Base-by-base conservation (phyloP, 2,329 filamentous ascomycete species). In the Ophiostoma pallidulum region DNA sequence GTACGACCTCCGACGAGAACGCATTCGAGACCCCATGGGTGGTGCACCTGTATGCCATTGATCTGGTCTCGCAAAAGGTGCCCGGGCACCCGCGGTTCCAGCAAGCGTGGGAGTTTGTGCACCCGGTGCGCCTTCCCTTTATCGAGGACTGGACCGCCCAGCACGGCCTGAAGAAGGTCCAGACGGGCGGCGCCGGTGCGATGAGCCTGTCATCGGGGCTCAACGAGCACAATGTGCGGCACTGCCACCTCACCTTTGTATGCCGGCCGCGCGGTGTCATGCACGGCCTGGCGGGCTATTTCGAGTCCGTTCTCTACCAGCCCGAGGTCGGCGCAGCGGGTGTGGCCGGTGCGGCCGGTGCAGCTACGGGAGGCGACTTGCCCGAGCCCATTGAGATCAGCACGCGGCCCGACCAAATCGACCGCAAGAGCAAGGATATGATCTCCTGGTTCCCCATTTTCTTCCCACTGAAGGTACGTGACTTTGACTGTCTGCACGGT, bases 381-480 rank as follows among this genome's bases (percentile, higher is more conserved):
- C 64, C 66, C 54, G 58, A 69, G 2, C 81, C 79, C 56, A 78
- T 96, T 4, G 91, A 97, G 68, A 75, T 98, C 51, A 94, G 88
- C 59, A 98, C 86, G 4, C 84, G 95, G 59, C 94, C 92, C 0
- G 85, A 94, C 54, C 86, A 84, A 26, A 97, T 98, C 67, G 87
- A 92, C 48, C 70, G 71, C 49, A 97, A 97, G 77, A 95, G 89
- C 72, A 85, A 84, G 61, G 90, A 94, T 58, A 98, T 98, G 94
- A 94, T 96, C 54, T 94, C 87, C 47, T 98, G 92, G 92, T 98
- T 98, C 63, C 92, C 92, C 1, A 97, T 98, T 26, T 96, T 91
- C 69, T 98, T 98, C 62, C 92, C 94, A 0, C 69, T 98, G 13
- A 94, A 92, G 80, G 89, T 90, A 71, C 60, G 77, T 62, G 43